A percentile compares a stretch with the other conserved stretches of the same genome.
These are phyloP conservation scores for Albugo candida DNA, from an alignment of 352 stramenopile species.

Conservation along the genomic window DNA sequence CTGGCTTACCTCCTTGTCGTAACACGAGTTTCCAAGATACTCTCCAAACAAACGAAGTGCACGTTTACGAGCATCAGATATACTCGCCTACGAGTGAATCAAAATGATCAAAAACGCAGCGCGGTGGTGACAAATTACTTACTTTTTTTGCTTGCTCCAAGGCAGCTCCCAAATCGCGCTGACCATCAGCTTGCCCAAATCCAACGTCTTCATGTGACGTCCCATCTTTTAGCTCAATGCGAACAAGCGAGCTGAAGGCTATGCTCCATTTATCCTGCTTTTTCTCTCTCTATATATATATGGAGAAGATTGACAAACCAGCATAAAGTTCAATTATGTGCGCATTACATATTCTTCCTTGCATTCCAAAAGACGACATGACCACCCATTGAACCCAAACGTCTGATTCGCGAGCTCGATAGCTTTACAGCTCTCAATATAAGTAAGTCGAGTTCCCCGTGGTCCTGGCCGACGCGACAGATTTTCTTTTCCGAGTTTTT, in stretches of 20 bases:
- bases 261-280: slow-evolving; percentile 53
- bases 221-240: slow-evolving; percentile 73
- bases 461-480: slow-evolving; percentile 41
- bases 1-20: slow-evolving; percentile 72
- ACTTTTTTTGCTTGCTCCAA: slow-evolving; percentile 76
- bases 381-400: slow-evolving; percentile 81
- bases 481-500: slow-evolving; percentile 68
- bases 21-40: slow-evolving; percentile 75
- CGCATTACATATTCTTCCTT: slow-evolving; percentile 60
- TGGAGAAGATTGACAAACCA: not conserved
- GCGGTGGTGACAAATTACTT: not conserved
- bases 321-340: too few species aligned
- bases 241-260: slow-evolving; percentile 54
- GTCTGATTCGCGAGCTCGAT: slow-evolving; percentile 75
- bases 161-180: slow-evolving; percentile 45
- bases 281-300: slow-evolving; percentile 27
- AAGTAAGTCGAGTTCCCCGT: slow-evolving; percentile 53
- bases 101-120: not conserved
- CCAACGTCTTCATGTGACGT: slow-evolving; percentile 68
- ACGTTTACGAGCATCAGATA: slow-evolving; percentile 67
- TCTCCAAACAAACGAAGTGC: slow-evolving; percentile 67
- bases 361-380: slow-evolving; percentile 62
- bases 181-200: slow-evolving; percentile 56
- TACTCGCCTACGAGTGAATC: slow-evolving; percentile 24
- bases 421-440: slow-evolving; percentile 79